Evolutionary conservation across 768 basidiomycete genomes (phyloP).

Genomic region (Heimioporus sp.): DNA sequence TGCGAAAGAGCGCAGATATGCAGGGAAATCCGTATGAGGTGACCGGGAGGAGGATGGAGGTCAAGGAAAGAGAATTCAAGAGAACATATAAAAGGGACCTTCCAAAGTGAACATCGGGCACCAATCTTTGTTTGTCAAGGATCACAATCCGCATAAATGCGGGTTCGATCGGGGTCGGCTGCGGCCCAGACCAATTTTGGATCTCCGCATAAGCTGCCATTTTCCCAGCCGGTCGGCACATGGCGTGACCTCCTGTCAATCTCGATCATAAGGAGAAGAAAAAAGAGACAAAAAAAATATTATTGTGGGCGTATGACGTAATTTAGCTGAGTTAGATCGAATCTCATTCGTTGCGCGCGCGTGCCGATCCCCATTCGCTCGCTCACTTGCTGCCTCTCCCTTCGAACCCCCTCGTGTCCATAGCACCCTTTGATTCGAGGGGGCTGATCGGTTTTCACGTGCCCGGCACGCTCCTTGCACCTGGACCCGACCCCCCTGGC

Average conservation of each 20-base stretch:
- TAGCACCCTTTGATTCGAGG: conserved; percentile 27
- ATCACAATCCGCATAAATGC: conserved; percentile 31
- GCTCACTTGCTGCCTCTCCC: conserved; percentile 3
- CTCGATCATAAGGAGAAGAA: conserved; percentile 14
- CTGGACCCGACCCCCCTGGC: conserved; percentile 19
- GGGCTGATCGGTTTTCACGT: conserved; percentile 22
- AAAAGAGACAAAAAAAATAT: not conserved
- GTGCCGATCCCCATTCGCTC: too few relatives aligned
- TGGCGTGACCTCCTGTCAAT: conserved; percentile 14
- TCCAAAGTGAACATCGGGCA: conserved; percentile 33
- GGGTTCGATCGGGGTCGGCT: conserved; percentile 39
- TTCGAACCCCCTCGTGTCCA: conserved; percentile 26
- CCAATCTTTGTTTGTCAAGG: conserved; percentile 36
- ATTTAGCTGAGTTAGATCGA: not conserved
- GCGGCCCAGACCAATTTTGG: conserved; percentile 34
- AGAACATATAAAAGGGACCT: conserved; percentile 40
- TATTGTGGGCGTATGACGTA: not conserved
- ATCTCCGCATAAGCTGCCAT: conserved; percentile 33
- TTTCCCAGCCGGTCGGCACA: conserved; percentile 18
- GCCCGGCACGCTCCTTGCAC: conserved; percentile 20
- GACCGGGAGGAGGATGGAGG: conserved; percentile 31
- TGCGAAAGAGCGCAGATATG: conserved; percentile 5
- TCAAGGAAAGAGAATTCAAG: conserved; percentile 34
- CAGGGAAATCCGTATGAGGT: conserved; percentile 20
- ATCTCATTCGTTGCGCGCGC: too few relatives aligned